Percentiles rank a stretch among this genome's conserved stretches.
Evolutionary conservation across 176 grass and related monocot species (phyloP).

Genomic region (Rhynchospora breviuscula): DNA sequence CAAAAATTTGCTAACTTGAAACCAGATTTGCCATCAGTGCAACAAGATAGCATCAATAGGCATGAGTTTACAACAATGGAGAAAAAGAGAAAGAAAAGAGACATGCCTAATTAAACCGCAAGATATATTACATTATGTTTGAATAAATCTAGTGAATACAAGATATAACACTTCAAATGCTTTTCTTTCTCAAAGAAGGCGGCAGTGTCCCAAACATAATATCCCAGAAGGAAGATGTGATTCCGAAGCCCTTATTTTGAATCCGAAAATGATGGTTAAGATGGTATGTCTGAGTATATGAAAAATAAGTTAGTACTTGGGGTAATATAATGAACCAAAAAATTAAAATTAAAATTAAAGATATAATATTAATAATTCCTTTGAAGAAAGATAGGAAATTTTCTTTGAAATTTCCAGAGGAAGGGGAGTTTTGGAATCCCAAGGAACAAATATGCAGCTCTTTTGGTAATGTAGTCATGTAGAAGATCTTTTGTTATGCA

Average conservation of each 20-base stretch:
- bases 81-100: slow-evolving; percentile 13
- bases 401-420: neutral
- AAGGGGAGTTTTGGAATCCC: neutral
- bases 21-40: slow-evolving; percentile 28
- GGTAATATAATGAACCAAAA: neutral
- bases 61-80: slow-evolving; percentile 11
- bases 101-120: slow-evolving; percentile 28
- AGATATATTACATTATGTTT: slow-evolving; percentile 45
- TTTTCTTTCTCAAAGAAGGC: slow-evolving; percentile 32
- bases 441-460: neutral
- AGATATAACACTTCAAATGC: slow-evolving; percentile 30
- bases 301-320: neutral
- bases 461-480: neutral
- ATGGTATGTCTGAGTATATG: slow-evolving; percentile 62
- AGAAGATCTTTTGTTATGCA: neutral
- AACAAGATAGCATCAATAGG: slow-evolving; percentile 23
- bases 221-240: slow-evolving; percentile 85
- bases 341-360: neutral
- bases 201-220: slow-evolving; percentile 67
- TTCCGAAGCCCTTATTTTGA: slow-evolving; percentile 82
- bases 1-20: slow-evolving; percentile 14
- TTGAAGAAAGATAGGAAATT: neutral
- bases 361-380: neutral
- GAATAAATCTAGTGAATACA: slow-evolving; percentile 26
- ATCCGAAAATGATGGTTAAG: slow-evolving; percentile 90